These are phyloP conservation scores for Hypholoma sublateritium DNA, from an alignment of 768 basidiomycete genomes.

Conservation along the genomic window DNA sequence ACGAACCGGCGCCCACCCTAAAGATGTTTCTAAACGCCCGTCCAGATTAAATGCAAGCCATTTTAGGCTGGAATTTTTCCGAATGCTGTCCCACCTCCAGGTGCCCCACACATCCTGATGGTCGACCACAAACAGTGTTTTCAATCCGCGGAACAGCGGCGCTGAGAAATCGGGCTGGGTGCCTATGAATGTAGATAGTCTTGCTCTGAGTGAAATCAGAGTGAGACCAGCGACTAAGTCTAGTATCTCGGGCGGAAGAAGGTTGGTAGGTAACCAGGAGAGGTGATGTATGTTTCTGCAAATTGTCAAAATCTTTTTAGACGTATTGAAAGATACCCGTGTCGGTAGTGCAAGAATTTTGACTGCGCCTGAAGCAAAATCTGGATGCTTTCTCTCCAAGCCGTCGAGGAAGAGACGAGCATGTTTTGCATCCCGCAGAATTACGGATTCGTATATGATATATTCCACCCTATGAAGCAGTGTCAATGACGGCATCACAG, in stretches of 20 bases:
- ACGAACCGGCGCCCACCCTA: constrained; percentile 1
- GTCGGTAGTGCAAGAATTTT: constrained; percentile 11
- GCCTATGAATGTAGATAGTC: constrained; percentile 3
- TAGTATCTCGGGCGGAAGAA: constrained; percentile 1
- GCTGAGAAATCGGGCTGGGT: constrained; percentile 10
- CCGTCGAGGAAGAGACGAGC: constrained; percentile 10
- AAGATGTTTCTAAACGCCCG: not conserved
- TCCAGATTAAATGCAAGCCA: constrained; percentile 12
- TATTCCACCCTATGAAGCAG: constrained; percentile 10
- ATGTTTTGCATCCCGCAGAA: constrained; percentile 6
- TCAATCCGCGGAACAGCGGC: constrained; percentile 1
- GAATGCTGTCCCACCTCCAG: constrained; percentile 10
- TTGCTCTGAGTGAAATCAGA: constrained; percentile 7
- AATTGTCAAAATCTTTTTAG: constrained; percentile 2
- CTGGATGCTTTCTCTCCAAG: constrained; percentile 9
- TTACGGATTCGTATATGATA: constrained; percentile 8
- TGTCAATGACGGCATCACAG: not conserved
- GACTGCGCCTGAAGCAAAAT: constrained; percentile 9
- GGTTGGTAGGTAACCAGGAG: constrained; percentile 10
- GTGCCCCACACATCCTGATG: constrained; percentile 6
- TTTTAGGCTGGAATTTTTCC: constrained; percentile 1
- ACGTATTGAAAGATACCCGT: constrained; percentile 6
- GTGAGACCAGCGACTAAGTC: constrained; percentile 1
- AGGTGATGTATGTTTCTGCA: constrained; percentile 11
- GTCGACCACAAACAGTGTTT: constrained; percentile 9